Percentiles rank a stretch among this genome's conserved stretches.
Evolutionary conservation across 345 rosid genomes (phyloP).

Genomic region (Xanthoceras sorbifolium): DNA sequence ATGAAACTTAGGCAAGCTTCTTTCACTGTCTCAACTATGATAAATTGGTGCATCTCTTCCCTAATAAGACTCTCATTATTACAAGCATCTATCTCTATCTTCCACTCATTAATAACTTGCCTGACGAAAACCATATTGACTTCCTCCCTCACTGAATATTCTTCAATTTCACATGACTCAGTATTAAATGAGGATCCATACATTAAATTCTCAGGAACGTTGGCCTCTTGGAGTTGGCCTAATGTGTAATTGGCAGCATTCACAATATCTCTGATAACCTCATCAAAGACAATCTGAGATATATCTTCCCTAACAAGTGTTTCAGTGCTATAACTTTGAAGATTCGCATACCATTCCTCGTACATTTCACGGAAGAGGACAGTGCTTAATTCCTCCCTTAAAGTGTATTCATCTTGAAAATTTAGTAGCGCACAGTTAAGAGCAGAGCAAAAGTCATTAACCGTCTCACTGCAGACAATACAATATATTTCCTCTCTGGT

Average conservation of each 20-base stretch:
- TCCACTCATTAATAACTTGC: conserved; percentile 25
- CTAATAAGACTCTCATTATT: conserved; percentile 25
- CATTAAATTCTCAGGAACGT: background rate
- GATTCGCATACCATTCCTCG: conserved; percentile 29
- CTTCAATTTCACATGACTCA: conserved; percentile 22
- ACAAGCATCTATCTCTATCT: conserved; percentile 23
- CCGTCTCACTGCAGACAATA: conserved; percentile 22
- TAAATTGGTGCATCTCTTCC: conserved; percentile 29
- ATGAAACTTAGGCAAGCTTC: conserved; percentile 12
- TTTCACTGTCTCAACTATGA: conserved; percentile 24
- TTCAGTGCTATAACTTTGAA: conserved; percentile 21
- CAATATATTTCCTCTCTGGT: conserved; percentile 20
- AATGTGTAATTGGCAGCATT: conserved; percentile 15
- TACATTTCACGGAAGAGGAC: conserved; percentile 23
- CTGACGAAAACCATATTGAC: conserved; percentile 26
- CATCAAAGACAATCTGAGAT: conserved; percentile 32
- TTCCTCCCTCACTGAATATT: conserved; percentile 36
- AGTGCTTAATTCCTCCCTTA: conserved; percentile 21
- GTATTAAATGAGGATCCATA: background rate
- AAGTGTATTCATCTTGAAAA: conserved; percentile 11
- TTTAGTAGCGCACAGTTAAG: background rate
- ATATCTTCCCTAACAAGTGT: conserved; percentile 37
- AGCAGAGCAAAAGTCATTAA: conserved; percentile 9
- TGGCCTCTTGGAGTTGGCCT: conserved; percentile 16
- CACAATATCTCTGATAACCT: conserved; percentile 29